Evolutionary conservation across 1,284 basidiomycete species (phyloP).

Genomic region (Boletellus deceptivus): DNA sequence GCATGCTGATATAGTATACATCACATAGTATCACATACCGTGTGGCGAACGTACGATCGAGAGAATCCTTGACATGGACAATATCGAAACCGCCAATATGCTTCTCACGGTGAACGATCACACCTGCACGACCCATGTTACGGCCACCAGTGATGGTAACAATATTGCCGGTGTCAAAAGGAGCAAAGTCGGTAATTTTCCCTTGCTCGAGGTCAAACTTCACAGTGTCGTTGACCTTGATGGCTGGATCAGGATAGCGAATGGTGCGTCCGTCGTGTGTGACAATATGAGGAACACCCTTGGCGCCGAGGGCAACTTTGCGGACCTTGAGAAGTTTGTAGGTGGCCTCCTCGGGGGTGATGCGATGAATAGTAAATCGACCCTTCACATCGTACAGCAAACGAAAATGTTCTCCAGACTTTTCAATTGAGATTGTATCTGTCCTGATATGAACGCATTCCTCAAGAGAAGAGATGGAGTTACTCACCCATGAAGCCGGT

Average conservation of each 20-base stretch:
- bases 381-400: conserved; percentile 99
- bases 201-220: conserved; percentile 95
- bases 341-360: conserved; percentile 94
- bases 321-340: conserved; percentile 99
- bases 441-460: conserved; percentile 1
- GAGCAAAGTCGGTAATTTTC: conserved; percentile 93
- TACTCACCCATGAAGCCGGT: conserved; percentile 93
- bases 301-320: conserved; percentile 87
- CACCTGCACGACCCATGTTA: conserved; percentile 98
- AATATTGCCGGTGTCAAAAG: conserved; percentile 97
- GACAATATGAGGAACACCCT: conserved; percentile 95
- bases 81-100: conserved; percentile 98
- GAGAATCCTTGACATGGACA: conserved; percentile 93
- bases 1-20: background rate
- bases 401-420: conserved; percentile 99
- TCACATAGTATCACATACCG: conserved; percentile 55
- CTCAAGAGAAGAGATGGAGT: background rate
- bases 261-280: conserved; percentile 99
- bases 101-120: conserved; percentile 95
- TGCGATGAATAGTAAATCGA: conserved; percentile 99
- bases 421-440: conserved; percentile 98
- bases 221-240: conserved; percentile 97
- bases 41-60: conserved; percentile 95
- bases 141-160: conserved; percentile 98
- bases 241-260: conserved; percentile 96